A percentile compares a stretch with the other conserved stretches of the same genome.
phyloP scores from a whole-genome alignment of 73 alveolate species.

The Paramecium pentaurelia region DNA sequence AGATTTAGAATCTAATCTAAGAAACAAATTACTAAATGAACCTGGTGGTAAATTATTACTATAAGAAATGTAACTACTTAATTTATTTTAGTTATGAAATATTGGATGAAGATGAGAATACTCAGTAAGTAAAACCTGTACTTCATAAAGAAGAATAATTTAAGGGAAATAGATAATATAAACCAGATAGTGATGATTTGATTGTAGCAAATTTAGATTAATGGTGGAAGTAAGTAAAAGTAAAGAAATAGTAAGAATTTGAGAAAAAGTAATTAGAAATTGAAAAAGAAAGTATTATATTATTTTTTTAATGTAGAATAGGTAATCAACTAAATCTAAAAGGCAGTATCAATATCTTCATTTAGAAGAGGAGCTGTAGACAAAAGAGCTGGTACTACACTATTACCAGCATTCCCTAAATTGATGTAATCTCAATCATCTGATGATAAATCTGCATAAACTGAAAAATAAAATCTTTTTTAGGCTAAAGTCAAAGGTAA shows the following conservation, averaged over 20 bases:
- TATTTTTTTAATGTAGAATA: background rate
- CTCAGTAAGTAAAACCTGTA: background rate
- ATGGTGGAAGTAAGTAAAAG: slow-evolving; percentile 3
- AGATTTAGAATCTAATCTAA: background rate
- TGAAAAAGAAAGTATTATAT: background rate
- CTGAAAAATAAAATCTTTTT: background rate
- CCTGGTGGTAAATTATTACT: slow-evolving; percentile 25
- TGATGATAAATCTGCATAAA: background rate
- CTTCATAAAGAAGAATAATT: background rate
- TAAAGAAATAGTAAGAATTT: background rate
- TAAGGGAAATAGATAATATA: background rate
- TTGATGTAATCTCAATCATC: background rate
- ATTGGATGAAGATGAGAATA: background rate
- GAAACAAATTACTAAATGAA: slow-evolving; percentile 8
- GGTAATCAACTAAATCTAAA: background rate
- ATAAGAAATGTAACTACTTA: background rate
- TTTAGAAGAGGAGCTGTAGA: background rate
- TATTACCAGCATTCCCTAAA: background rate
- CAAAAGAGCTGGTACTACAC: background rate
- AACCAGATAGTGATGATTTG: background rate
- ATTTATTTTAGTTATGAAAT: background rate
- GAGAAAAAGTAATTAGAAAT: background rate
- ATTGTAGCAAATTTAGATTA: slow-evolving; percentile 5
- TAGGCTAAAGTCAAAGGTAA: background rate
- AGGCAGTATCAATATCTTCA: background rate